phyloP scores from a whole-genome alignment of 257 asterid species.

The Solanum tarapatanum region DNA sequence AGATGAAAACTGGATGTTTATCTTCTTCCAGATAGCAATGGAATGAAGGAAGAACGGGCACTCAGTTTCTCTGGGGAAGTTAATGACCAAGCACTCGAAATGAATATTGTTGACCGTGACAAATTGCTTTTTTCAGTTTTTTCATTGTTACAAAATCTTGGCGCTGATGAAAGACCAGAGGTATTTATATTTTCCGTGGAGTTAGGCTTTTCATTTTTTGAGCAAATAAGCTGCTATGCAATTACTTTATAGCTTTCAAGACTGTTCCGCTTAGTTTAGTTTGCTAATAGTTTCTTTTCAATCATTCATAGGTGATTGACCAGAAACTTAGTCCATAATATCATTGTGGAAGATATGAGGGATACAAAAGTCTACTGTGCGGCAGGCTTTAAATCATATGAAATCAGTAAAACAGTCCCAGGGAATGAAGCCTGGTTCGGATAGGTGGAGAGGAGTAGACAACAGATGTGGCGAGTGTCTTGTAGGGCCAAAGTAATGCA shows the following conservation, averaged over 20 bases:
- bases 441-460: neutral
- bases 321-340: neutral
- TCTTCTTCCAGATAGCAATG: slow-evolving; percentile 40
- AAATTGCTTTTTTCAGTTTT: slow-evolving; percentile 75
- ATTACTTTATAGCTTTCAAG: neutral
- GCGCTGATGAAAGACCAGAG: slow-evolving; percentile 97
- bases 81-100: slow-evolving; percentile 20
- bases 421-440: neutral
- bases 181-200: slow-evolving; percentile 30
- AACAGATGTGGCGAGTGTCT: neutral
- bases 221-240: neutral
- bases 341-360: neutral
- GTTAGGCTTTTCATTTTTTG: neutral
- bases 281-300: neutral
- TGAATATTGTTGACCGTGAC: slow-evolving; percentile 48
- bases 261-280: neutral
- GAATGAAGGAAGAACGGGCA: slow-evolving; percentile 22
- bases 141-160: slow-evolving; percentile 76
- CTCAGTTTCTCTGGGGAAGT: slow-evolving; percentile 23
- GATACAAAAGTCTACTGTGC: neutral
- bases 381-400: neutral
- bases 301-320: neutral
- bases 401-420: neutral
- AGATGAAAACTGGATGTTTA: slow-evolving; percentile 6
- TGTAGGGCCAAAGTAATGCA: neutral